Base-by-base conservation (phyloP, 495 filamentous ascomycete species). In the Clohesyomyces aquaticus region DNA sequence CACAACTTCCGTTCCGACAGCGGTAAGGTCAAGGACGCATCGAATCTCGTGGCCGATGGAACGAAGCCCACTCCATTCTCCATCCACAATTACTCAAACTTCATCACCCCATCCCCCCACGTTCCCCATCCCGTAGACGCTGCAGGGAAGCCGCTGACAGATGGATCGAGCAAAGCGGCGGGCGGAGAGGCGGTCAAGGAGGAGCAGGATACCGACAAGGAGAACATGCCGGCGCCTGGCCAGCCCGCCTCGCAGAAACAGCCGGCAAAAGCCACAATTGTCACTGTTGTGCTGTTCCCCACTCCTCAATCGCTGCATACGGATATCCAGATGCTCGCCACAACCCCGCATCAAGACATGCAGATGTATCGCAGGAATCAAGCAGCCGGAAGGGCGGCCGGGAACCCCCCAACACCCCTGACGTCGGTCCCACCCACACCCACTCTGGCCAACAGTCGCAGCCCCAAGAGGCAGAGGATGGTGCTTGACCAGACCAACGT, bases 61-160 rank as follows among this genome's bases (percentile, higher is more conserved):
- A 85, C 77, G 56, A 87, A 88, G 32, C 66, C 69, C 19, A 79
- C 81, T 0, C 88, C 88, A 4, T 93, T 89, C 63, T 96, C 91
- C 3, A 85, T 99, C 29, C 91, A 99, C 72, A 96, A 96, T 71
- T 88, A 91, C 72, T 96, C 89, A 65, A 82, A 86, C 53, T 89
- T 90, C 72, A 78, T 98, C 12, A 96, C 91, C 0, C 94, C 92
- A 0, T 97, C 93, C 0, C 81, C 93, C 1, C 91, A 87, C 72
- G 89, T 87, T 12, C 90, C 92, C 0, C 96, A 86, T 68, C 89
- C 90, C 1, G 86, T 84, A 52, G 83, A 87, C 41, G 4, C 59
- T n/a, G 55, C 49, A 4, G 48, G 19, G 3, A 59, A 60, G 27
- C 52, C 32, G 14, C 76, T 79, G 49, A 35, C 55, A 8, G 62